These are phyloP conservation scores for Herpetospermum pedunculosum DNA, from an alignment of 306 rosid species.

Conservation along the genomic window DNA sequence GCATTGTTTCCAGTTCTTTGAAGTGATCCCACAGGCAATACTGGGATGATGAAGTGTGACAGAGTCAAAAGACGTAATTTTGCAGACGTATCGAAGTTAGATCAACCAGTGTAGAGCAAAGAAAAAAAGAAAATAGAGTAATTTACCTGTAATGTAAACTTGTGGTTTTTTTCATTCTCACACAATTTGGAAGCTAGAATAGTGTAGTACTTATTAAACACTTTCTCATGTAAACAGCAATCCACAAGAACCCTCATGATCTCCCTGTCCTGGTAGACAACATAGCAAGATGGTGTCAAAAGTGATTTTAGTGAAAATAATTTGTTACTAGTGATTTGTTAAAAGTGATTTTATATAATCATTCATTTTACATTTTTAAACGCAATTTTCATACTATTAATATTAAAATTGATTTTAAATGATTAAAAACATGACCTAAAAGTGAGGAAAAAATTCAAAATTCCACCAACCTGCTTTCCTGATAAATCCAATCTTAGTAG, in stretches of 20 bases:
- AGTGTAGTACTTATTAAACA: slow-evolving; percentile 81
- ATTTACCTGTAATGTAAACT: slow-evolving; percentile 81
- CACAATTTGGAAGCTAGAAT: slow-evolving; percentile 80
- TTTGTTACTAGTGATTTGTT: too few species aligned
- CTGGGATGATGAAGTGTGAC: slow-evolving; percentile 18
- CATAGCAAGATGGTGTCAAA: slow-evolving; percentile 2
- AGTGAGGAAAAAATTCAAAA: neutral
- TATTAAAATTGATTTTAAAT: too few species aligned
- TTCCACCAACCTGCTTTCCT: slow-evolving; percentile 65
- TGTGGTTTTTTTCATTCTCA: slow-evolving; percentile 87
- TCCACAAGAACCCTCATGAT: slow-evolving; percentile 81
- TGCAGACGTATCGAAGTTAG: neutral
- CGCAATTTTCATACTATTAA: too few species aligned
- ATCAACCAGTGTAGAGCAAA: neutral
- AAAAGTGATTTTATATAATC: too few species aligned
- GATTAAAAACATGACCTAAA: too few species aligned
- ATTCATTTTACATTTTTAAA: too few species aligned
- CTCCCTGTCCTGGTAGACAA: slow-evolving; percentile 63
- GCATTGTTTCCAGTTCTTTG: slow-evolving; percentile 74
- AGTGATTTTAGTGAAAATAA: too few species aligned
- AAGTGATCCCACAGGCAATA: slow-evolving; percentile 89
- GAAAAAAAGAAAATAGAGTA: neutral
- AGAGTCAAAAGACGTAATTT: neutral
- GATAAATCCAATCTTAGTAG: slow-evolving; percentile 75
- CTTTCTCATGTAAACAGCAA: slow-evolving; percentile 90